These are phyloP conservation scores for Pleurotus cornucopiae DNA, from an alignment of 768 basidiomycete genomes.

Conservation along the genomic window DNA sequence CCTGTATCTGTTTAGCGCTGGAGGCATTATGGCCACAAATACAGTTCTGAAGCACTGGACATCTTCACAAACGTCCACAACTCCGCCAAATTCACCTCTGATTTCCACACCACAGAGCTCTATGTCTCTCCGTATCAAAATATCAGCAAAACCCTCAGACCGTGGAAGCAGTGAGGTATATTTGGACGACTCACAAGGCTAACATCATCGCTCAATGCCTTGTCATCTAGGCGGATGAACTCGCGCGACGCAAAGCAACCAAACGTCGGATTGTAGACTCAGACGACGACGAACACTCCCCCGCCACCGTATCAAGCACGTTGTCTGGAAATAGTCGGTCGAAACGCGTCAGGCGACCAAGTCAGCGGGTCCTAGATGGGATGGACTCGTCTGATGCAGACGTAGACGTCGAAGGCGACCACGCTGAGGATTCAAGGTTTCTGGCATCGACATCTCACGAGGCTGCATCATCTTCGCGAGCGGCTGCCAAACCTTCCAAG, in stretches of 20 bases:
- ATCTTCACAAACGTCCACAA: too few species aligned
- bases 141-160: constrained; percentile 12
- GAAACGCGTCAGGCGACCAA: constrained; percentile 10
- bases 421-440: not conserved
- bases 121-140: constrained; percentile 22
- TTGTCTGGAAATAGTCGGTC: constrained; percentile 5
- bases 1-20: not conserved
- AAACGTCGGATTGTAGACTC: constrained; percentile 24
- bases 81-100: too few species aligned
- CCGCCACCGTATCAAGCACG: not conserved
- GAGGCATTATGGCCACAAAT: too few species aligned
- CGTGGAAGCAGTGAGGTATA: not conserved
- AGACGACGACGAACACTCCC: constrained; percentile 22
- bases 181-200: not conserved
- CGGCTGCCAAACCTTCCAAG: constrained; percentile 12
- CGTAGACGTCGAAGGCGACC: constrained; percentile 14
- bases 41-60: too few species aligned
- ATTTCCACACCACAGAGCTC: too few species aligned
- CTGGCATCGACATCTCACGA: not conserved
- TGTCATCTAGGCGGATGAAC: not conserved
- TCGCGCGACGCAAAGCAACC: constrained; percentile 16
- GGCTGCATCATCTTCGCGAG: not conserved
- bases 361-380: constrained; percentile 14
- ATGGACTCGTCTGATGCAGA: constrained; percentile 15
- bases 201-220: not conserved